Conservation (phyloP, 2,329 filamentous ascomycete species). For the Dactylellina cionopaga region DNA sequence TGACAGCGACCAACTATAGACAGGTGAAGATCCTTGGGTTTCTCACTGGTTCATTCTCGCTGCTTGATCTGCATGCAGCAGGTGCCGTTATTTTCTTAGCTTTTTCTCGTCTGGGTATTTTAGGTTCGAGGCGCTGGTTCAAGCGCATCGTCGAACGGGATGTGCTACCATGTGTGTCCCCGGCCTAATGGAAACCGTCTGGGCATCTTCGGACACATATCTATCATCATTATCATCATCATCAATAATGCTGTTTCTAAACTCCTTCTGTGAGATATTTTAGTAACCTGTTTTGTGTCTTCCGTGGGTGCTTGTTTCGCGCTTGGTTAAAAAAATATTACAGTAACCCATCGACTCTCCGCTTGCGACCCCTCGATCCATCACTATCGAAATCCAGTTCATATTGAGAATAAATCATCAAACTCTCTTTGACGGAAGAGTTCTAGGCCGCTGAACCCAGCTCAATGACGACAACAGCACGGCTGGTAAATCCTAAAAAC, state of each 20-base stretch:
- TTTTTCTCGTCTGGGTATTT: too few species aligned
- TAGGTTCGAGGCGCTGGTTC: too few species aligned
- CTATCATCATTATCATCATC: too few species aligned
- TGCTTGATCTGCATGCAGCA: conserved; percentile 8
- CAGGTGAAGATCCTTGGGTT: conserved; percentile 6
- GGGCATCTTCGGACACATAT: too few species aligned
- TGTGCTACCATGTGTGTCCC: too few species aligned
- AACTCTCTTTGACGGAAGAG: conserved; percentile 8
- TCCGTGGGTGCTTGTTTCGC: conserved; percentile 7
- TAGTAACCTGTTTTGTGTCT: conserved; percentile 8
- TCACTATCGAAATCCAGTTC: background rate
- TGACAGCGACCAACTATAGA: conserved; percentile 24
- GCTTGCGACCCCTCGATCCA: conserved; percentile 6
- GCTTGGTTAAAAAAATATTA: conserved; percentile 34
- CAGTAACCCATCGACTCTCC: conserved; percentile 5
- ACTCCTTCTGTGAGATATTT: too few species aligned
- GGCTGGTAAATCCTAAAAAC: conserved; percentile 27
- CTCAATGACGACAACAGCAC: conserved; percentile 18
- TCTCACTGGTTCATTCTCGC: background rate
- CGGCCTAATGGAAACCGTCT: too few species aligned
- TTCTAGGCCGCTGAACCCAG: conserved; percentile 7
- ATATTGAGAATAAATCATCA: background rate
- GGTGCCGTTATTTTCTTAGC: conserved; percentile 1
- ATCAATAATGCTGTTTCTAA: too few species aligned
- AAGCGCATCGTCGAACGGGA: background rate